These are phyloP conservation scores for Penicillium cosmopolitanum DNA, from an alignment of 495 filamentous ascomycete genomes.

Conservation along the genomic window DNA sequence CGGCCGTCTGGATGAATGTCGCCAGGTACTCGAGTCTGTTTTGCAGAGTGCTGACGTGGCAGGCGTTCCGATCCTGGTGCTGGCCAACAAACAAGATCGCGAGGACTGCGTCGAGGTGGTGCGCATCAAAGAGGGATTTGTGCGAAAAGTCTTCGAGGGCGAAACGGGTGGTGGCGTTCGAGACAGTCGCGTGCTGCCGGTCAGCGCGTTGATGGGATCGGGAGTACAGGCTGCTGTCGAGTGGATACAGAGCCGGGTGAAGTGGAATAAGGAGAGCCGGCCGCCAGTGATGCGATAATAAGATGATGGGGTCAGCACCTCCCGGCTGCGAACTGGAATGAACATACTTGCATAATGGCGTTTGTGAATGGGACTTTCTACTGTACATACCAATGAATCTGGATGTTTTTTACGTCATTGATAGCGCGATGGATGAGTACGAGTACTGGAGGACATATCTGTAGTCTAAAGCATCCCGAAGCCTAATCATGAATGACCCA, in stretches of 20 bases:
- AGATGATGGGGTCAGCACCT: no score
- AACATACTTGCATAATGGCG: conserved; percentile 28
- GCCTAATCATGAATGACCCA: no score
- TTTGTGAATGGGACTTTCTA: conserved; percentile 13
- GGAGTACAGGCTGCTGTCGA: conserved; percentile 95
- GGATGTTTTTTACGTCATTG: not conserved
- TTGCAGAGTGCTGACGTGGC: conserved; percentile 82
- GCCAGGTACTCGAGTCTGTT: conserved; percentile 83
- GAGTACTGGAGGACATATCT: no score
- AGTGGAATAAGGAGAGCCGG: conserved; percentile 92
- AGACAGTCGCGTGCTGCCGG: conserved; percentile 88
- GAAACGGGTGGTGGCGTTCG: conserved; percentile 82
- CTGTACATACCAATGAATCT: not conserved
- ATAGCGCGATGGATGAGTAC: no score
- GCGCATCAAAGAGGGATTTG: conserved; percentile 92
- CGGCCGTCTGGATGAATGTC: conserved; percentile 82
- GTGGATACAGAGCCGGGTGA: conserved; percentile 87
- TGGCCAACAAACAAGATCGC: conserved; percentile 97
- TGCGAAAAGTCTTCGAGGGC: conserved; percentile 92
- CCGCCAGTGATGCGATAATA: conserved; percentile 88
- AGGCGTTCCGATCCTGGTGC: conserved; percentile 86
- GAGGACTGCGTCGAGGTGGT: conserved; percentile 98
- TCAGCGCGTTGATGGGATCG: conserved; percentile 87
- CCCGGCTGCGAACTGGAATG: not conserved
- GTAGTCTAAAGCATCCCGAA: no score